Conservation (phyloP, 2,329 filamentous ascomycete species). For the Rutstroemia sp. region DNA sequence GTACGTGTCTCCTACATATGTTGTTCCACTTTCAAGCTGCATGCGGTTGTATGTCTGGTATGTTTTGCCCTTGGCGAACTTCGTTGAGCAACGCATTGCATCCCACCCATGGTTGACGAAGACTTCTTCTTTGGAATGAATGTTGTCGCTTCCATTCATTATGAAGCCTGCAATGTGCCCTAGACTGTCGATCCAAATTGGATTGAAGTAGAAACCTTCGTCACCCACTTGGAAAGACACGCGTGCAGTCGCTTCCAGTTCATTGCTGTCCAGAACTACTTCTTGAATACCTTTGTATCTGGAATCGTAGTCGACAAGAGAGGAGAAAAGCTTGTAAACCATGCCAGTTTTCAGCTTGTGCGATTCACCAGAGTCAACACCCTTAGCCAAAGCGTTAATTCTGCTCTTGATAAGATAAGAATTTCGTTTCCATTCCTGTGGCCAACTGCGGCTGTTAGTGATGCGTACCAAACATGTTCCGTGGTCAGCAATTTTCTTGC, state of each 20-base stretch:
- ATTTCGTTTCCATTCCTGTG: neutral
- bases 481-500: neutral
- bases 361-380: neutral
- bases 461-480: neutral
- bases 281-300: slow-evolving; percentile 49
- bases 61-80: neutral
- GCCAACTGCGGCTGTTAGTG: neutral
- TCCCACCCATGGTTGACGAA: slow-evolving; percentile 3
- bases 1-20: neutral
- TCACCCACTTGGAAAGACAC: slow-evolving; percentile 42
- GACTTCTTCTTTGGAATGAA: neutral
- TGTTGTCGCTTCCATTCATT: slow-evolving; percentile 1
- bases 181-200: neutral
- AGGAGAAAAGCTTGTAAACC: slow-evolving; percentile 64
- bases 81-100: neutral
- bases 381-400: neutral
- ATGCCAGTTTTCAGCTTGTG: slow-evolving; percentile 40
- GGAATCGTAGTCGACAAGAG: slow-evolving; percentile 45
- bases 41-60: slow-evolving; percentile 1
- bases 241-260: slow-evolving; percentile 38
- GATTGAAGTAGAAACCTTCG: slow-evolving; percentile 47
- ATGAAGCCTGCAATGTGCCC: slow-evolving; percentile 1
- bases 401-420: neutral
- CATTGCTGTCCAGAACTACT: slow-evolving; percentile 40
- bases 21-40: neutral